phyloP scores from a whole-genome alignment of 805 yeast species.

The Candida sphagnicola region DNA sequence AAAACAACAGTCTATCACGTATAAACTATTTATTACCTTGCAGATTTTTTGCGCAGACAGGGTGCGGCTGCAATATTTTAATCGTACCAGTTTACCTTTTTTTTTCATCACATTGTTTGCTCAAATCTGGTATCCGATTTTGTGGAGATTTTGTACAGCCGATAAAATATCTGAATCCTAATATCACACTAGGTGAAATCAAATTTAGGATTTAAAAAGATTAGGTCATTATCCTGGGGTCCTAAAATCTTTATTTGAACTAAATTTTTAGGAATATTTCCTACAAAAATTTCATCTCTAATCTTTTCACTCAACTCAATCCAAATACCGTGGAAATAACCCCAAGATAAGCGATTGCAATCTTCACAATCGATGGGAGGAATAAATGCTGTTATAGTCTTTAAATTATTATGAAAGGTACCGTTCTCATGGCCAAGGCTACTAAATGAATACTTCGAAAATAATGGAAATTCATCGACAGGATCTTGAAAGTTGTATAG shows the following conservation, averaged over 20 bases:
- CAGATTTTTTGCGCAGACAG: too few species aligned
- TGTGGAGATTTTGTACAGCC: too few species aligned
- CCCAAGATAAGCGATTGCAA: background rate
- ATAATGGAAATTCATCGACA: background rate
- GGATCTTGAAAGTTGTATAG: background rate
- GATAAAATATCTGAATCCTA: too few species aligned
- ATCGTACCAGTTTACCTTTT: too few species aligned
- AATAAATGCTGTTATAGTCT: background rate
- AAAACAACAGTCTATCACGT: too few species aligned
- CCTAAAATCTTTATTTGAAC: background rate
- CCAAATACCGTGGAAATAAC: background rate
- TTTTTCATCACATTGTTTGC: too few species aligned
- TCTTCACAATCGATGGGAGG: slow-evolving; percentile 2
- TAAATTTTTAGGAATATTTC: background rate
- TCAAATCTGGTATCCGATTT: too few species aligned
- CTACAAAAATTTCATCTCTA: background rate
- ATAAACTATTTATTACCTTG: too few species aligned
- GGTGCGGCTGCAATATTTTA: too few species aligned
- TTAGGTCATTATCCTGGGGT: background rate
- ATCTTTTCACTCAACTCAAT: background rate
- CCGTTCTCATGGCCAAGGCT: slow-evolving; percentile 2
- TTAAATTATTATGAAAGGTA: slow-evolving; percentile 1
- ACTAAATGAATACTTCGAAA: background rate
- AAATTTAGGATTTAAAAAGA: background rate
- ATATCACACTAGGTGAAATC: background rate